Conservation (phyloP, 2,329 filamentous ascomycete species). For the Diaporthe sp. region DNA sequence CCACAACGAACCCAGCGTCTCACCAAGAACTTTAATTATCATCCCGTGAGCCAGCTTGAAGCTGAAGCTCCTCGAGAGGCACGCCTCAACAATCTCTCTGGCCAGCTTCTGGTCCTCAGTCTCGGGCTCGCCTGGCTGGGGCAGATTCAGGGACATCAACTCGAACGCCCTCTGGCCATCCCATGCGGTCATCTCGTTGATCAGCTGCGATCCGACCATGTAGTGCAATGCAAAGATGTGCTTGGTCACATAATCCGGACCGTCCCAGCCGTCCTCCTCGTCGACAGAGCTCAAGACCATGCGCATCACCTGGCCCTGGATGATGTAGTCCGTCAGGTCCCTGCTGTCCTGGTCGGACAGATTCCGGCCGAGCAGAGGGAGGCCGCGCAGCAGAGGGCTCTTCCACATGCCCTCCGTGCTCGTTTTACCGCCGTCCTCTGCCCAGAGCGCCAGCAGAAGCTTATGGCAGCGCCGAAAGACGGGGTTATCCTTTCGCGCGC, state of each 20-base stretch:
- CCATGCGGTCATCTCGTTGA: conserved; percentile 66
- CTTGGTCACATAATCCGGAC: conserved; percentile 62
- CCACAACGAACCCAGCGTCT: conserved; percentile 67
- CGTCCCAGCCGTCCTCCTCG: conserved; percentile 64
- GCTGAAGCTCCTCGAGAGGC: conserved; percentile 62
- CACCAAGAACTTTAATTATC: conserved; percentile 61
- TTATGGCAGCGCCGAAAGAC: conserved; percentile 61
- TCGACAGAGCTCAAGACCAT: conserved; percentile 66
- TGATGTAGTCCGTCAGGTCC: conserved; percentile 68
- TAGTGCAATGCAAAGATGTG: conserved; percentile 64
- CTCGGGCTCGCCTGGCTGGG: conserved; percentile 53
- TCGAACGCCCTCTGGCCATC: conserved; percentile 62
- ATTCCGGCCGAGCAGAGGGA: conserved; percentile 54
- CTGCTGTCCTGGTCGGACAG: conserved; percentile 54
- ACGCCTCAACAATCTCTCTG: conserved; percentile 63
- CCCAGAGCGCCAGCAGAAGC: conserved; percentile 66
- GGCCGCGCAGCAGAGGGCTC: conserved; percentile 59
- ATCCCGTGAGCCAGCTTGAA: conserved; percentile 69
- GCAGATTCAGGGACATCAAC: conserved; percentile 59
- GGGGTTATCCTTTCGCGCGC: conserved; percentile 53
- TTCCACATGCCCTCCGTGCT: conserved; percentile 64
- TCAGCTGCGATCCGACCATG: conserved; percentile 63
- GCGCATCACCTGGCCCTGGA: conserved; percentile 66
- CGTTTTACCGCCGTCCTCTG: conserved; percentile 53
- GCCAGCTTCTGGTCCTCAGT: conserved; percentile 60